These are phyloP conservation scores for Flagelloscypha sp. DNA, from an alignment of 768 basidiomycete genomes.

Conservation along the genomic window DNA sequence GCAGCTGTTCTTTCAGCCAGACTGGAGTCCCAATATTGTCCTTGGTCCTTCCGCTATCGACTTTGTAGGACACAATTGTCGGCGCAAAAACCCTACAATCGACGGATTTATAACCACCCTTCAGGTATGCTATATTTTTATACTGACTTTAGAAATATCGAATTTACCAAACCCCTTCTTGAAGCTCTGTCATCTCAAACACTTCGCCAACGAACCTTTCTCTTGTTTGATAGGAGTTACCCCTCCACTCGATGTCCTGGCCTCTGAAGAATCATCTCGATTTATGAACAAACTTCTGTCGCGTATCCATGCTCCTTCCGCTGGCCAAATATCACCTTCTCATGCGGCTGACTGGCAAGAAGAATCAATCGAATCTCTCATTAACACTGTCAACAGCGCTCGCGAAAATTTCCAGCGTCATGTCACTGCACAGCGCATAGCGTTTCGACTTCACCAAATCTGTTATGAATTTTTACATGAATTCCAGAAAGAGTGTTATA, in stretches of 20 bases:
- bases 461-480: no score
- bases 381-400: conserved; percentile 26
- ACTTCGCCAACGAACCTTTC: conserved; percentile 55
- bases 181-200: conserved; percentile 61
- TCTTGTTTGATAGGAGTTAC: conserved; percentile 31
- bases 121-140: conserved; percentile 36
- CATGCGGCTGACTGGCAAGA: conserved; percentile 17
- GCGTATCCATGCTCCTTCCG: conserved; percentile 20
- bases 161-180: conserved; percentile 2
- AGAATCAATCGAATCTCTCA: conserved; percentile 20
- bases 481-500: no score
- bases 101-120: conserved; percentile 51
- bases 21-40: conserved; percentile 52
- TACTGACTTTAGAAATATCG: background rate
- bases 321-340: conserved; percentile 9
- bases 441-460: no score
- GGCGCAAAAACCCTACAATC: conserved; percentile 46
- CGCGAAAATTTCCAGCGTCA: conserved; percentile 3
- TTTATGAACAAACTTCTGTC: conserved; percentile 26
- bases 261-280: conserved; percentile 9
- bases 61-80: conserved; percentile 49
- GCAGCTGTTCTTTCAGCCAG: conserved; percentile 56
- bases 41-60: conserved; percentile 52
- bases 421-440: no score
- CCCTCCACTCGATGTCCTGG: conserved; percentile 10